Conservation (phyloP, 805 yeast genomes). For the Kodamaea lidongshanica region DNA sequence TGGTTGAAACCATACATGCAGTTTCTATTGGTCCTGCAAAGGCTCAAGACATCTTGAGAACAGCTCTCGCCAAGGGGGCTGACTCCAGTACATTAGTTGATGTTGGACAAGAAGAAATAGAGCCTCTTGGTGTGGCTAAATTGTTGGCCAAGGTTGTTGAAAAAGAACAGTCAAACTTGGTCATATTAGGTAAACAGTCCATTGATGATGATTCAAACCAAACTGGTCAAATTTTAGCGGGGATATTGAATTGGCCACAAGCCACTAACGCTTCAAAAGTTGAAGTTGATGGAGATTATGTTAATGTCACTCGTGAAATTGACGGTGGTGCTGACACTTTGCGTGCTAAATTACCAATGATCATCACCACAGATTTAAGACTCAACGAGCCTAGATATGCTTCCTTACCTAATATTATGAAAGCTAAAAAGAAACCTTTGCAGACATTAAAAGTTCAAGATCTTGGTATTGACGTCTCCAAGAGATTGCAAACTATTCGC, state of each 20-base stretch:
- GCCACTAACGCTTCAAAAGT: constrained; percentile 93
- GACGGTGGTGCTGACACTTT: constrained; percentile 93
- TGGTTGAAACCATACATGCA: constrained; percentile 80
- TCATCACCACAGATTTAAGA: constrained; percentile 89
- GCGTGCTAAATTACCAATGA: constrained; percentile 70
- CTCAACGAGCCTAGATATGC: constrained; percentile 94
- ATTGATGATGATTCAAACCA: constrained; percentile 94
- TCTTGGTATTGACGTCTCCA: constrained; percentile 58
- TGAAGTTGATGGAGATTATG: constrained; percentile 48
- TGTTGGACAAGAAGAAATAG: constrained; percentile 64
- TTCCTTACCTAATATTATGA: constrained; percentile 94
- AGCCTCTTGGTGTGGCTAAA: constrained; percentile 88
- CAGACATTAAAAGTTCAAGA: constrained; percentile 58
- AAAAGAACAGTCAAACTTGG: constrained; percentile 64
- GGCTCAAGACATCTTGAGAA: constrained; percentile 80
- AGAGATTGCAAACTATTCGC: constrained; percentile 61
- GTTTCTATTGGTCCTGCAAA: constrained; percentile 86
- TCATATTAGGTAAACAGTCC: constrained; percentile 92
- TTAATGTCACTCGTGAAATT: constrained; percentile 80
- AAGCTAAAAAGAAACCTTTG: constrained; percentile 94
- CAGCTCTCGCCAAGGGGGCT: constrained; percentile 92
- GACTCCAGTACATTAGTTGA: constrained; percentile 81
- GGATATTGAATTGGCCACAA: constrained; percentile 90
- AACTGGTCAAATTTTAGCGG: constrained; percentile 96
- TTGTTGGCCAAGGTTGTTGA: constrained; percentile 68